phyloP scores from a whole-genome alignment of 164 flowering plant species.

The Vitis riparia region DNA sequence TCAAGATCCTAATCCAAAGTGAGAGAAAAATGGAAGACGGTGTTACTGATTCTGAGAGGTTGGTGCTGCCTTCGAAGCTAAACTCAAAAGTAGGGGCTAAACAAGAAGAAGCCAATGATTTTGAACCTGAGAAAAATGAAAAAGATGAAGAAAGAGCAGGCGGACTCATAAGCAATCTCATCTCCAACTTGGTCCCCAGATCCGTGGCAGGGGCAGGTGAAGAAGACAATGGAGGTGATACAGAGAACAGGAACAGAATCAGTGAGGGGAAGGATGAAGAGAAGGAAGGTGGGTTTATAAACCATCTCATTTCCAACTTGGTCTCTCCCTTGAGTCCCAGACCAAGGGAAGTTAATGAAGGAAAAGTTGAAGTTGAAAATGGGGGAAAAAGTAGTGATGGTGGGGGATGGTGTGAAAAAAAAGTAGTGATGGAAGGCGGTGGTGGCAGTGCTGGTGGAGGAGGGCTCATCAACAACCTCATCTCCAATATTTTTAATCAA shows the following conservation, averaged over 20 bases:
- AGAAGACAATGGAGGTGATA: constrained; percentile 1
- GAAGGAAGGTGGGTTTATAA: constrained; percentile 30
- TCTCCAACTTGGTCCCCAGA: constrained; percentile 12
- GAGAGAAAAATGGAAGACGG: constrained; percentile 26
- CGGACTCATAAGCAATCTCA: constrained; percentile 11
- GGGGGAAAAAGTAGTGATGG: not conserved
- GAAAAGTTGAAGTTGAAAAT: constrained; percentile 11
- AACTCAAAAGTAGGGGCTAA: not conserved
- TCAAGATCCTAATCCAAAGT: not conserved
- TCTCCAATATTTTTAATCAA: constrained; percentile 34
- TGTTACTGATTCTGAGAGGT: constrained; percentile 19
- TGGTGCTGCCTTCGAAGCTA: constrained; percentile 5
- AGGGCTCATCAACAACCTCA: constrained; percentile 25
- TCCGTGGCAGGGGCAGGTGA: not conserved
- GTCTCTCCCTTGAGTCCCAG: constrained; percentile 27
- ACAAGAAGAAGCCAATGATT: not conserved
- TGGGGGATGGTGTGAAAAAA: not conserved
- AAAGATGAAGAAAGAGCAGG: not conserved
- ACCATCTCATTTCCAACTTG: constrained; percentile 33
- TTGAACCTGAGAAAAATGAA: not conserved
- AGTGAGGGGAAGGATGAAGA: constrained; percentile 14
- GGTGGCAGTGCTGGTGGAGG: constrained; percentile 26
- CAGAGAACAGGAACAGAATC: not conserved
- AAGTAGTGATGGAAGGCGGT: not conserved
- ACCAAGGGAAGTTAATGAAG: not conserved